Base-by-base conservation (phyloP, 2,329 filamentous ascomycete genomes). In the Trichoderma polysporum region DNA sequence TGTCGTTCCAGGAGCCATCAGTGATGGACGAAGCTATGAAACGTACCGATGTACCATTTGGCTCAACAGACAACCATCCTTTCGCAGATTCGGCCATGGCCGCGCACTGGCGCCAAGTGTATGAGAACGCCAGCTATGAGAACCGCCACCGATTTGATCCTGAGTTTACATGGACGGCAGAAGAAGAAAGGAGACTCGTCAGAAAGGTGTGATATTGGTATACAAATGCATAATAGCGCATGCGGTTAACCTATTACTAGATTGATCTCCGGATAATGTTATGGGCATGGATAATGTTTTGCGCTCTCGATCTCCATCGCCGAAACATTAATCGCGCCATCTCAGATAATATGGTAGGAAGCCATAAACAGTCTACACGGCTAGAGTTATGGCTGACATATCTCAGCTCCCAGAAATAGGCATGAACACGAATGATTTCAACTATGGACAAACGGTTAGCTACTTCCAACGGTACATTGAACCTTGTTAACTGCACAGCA, bases 81-180 rank as follows among this genome's bases (percentile, higher is more conserved):
- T 88, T 88, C 70, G 77, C 80, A 0, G 83, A 87, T 58, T 81
- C 83, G 2, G 77, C 79, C 3, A 77, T 84, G 2, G 84, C 85
- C 1, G 81, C 83, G n/a, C 80, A 85, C 70, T 88, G 85, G 81
- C 77, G 79, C 2, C 76, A 76, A 4, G 73, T 86, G 4, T 88
- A 88, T 68, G 84, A 88, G 69, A 81, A 82, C 7, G 84, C 85
- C 1, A 69, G 76, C 0, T 90, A 89, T 70, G 87, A 90, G 75
- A 87, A 88, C 19, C 77, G 82, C 0, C 86, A 89, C 74, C 80
- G 86, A 58, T 89, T 84, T 72, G 86, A 89, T 70, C 86, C 86
- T 0, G 73, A 79, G 1, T 85, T 83, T 53, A 77, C 81, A 53
- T 90, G 87, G 87, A 83, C 83, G 2, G 75, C 79, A 12, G 79